Percentiles rank a stretch among this genome's conserved stretches.
Evolutionary conservation across 148 eudicot species (phyloP).

Genomic region (Salicornia ramosissima): DNA sequence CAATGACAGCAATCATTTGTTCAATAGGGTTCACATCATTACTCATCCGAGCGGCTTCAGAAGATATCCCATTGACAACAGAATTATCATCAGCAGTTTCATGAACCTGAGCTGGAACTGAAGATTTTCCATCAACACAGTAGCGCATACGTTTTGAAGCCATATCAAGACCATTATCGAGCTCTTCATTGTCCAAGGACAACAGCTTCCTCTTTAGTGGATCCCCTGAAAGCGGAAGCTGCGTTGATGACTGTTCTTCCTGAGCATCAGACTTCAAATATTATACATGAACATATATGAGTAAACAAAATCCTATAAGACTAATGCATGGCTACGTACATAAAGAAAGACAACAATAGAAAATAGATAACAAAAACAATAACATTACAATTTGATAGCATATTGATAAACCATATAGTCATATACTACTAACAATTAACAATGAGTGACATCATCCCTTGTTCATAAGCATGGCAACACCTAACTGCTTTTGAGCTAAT

Average conservation of each 20-base stretch:
- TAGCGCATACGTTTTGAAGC: slow-evolving; percentile 57
- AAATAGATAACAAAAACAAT: neutral
- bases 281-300: neutral
- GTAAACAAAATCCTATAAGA: neutral
- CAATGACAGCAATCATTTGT: slow-evolving; percentile 89
- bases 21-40: slow-evolving; percentile 60
- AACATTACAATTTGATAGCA: neutral
- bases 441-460: neutral
- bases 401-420: neutral
- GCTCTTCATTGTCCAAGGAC: slow-evolving; percentile 47
- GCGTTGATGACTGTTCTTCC: slow-evolving; percentile 58
- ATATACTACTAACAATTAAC: no score
- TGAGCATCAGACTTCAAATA: slow-evolving; percentile 26
- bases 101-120: slow-evolving; percentile 30
- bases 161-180: slow-evolving; percentile 35
- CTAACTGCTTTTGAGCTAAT: neutral
- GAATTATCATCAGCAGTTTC: slow-evolving; percentile 41
- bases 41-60: slow-evolving; percentile 43
- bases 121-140: slow-evolving; percentile 38
- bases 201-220: slow-evolving; percentile 44
- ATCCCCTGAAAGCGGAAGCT: slow-evolving; percentile 40
- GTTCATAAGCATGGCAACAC: neutral
- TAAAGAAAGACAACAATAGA: neutral
- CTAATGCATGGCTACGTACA: neutral
- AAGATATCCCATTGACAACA: slow-evolving; percentile 45